phyloP scores from a whole-genome alignment of 148 eudicot genomes.

The Gaultheria prostrata region DNA sequence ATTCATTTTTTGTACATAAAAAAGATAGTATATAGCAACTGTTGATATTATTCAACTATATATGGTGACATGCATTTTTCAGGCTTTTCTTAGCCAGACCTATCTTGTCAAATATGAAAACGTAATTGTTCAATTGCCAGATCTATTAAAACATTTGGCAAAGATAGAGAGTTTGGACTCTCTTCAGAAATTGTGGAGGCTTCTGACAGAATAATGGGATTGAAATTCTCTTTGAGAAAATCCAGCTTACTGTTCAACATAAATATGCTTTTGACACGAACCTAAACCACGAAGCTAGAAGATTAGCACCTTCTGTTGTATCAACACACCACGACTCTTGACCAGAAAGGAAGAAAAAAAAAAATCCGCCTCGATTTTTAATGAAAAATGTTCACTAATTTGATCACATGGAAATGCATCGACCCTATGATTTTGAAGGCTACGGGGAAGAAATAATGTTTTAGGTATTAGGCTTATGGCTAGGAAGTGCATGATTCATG shows the following conservation, averaged over 20 bases:
- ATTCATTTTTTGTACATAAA: background rate
- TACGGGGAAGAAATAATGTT: background rate
- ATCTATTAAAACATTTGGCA: conserved; percentile 38
- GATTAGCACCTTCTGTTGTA: too few species aligned
- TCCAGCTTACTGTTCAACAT: too few species aligned
- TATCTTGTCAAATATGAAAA: background rate
- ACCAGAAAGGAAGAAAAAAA: too few species aligned
- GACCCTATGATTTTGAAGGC: too few species aligned
- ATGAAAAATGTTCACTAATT: too few species aligned
- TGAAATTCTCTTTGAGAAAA: conserved; percentile 51
- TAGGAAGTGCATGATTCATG: background rate
- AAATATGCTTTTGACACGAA: too few species aligned
- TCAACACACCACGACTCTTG: too few species aligned
- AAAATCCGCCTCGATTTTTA: too few species aligned
- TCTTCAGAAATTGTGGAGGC: conserved; percentile 47
- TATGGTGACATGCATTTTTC: background rate
- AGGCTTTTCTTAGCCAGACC: background rate
- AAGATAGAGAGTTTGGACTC: conserved; percentile 48
- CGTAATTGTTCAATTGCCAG: conserved; percentile 18
- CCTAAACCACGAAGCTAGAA: too few species aligned
- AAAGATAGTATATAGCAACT: background rate
- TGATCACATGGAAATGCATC: too few species aligned
- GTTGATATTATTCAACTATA: background rate
- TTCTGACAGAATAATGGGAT: conserved; percentile 56
- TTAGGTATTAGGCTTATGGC: background rate